Conservation (phyloP, 2,329 filamentous ascomycete species). For the Endothia cerciana region DNA sequence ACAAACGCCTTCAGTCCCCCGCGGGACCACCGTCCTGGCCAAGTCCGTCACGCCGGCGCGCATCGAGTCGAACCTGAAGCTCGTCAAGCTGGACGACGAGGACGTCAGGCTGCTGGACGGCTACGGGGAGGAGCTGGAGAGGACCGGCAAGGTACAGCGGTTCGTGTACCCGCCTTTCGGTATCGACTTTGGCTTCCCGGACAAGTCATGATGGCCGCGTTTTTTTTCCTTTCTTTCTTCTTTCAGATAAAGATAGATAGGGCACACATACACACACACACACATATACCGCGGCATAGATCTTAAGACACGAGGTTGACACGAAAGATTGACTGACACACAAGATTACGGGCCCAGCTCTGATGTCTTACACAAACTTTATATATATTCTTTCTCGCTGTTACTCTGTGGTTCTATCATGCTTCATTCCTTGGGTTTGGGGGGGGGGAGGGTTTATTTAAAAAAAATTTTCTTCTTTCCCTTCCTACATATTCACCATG, state of each 20-base stretch:
- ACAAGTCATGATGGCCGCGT: constrained; percentile 50
- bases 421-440: too few relatives aligned
- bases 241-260: constrained; percentile 12
- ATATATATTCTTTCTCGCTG: too few relatives aligned
- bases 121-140: constrained; percentile 55
- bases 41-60: constrained; percentile 72
- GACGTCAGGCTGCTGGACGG: constrained; percentile 62
- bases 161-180: constrained; percentile 73
- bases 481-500: constrained; percentile 54
- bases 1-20: too few relatives aligned
- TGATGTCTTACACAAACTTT: too few relatives aligned
- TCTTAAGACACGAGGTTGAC: too few relatives aligned
- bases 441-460: too few relatives aligned
- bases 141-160: constrained; percentile 57
- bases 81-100: constrained; percentile 66
- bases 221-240: too few relatives aligned
- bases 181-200: constrained; percentile 73
- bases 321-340: too few relatives aligned
- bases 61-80: constrained; percentile 71
- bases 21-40: constrained; percentile 71
- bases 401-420: too few relatives aligned
- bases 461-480: constrained; percentile 8
- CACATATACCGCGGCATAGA: background rate
- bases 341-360: too few relatives aligned
- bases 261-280: too few relatives aligned